A percentile compares a stretch with the other conserved stretches of the same genome.
phyloP scores from a whole-genome alignment of 805 yeast genomes.

The Candida coquimbonensis region DNA sequence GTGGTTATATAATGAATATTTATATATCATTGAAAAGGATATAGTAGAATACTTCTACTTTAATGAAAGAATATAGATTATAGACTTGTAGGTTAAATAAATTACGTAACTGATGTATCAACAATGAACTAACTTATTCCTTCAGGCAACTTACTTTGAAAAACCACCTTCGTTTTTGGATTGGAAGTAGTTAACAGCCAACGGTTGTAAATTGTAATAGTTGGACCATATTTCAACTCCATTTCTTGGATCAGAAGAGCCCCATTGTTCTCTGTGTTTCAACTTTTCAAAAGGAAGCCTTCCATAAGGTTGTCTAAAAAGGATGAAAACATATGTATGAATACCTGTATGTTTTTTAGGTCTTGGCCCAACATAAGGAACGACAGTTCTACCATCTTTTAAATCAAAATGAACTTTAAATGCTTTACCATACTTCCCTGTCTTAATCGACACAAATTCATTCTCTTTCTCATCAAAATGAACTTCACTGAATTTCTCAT shows the following conservation, averaged over 20 bases:
- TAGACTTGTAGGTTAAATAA: too few species aligned
- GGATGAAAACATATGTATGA: slow-evolving; percentile 14
- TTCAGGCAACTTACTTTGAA: not conserved
- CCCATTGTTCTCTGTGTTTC: slow-evolving; percentile 19
- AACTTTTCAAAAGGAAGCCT: slow-evolving; percentile 11
- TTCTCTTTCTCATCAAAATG: too few species aligned
- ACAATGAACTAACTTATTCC: too few species aligned
- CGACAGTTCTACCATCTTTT: slow-evolving; percentile 6
- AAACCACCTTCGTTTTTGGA: slow-evolving; percentile 14
- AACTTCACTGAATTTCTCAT: not conserved
- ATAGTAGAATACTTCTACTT: too few species aligned
- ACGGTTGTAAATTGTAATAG: slow-evolving; percentile 14
- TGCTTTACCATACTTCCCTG: too few species aligned
- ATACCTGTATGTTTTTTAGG: slow-evolving; percentile 13
- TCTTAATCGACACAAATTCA: too few species aligned
- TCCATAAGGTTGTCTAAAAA: slow-evolving; percentile 17
- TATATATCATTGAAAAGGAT: too few species aligned
- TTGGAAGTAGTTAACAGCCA: slow-evolving; percentile 16
- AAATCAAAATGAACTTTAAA: slow-evolving; percentile 9
- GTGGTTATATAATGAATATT: too few species aligned
- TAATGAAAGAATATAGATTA: too few species aligned
- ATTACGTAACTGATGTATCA: too few species aligned
- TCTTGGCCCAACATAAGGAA: slow-evolving; percentile 13
- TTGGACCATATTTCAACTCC: slow-evolving; percentile 19
- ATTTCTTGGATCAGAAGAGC: slow-evolving; percentile 13